phyloP scores from a whole-genome alignment of 176 grass and related monocot genomes.

The Sorghum bicolor region DNA sequence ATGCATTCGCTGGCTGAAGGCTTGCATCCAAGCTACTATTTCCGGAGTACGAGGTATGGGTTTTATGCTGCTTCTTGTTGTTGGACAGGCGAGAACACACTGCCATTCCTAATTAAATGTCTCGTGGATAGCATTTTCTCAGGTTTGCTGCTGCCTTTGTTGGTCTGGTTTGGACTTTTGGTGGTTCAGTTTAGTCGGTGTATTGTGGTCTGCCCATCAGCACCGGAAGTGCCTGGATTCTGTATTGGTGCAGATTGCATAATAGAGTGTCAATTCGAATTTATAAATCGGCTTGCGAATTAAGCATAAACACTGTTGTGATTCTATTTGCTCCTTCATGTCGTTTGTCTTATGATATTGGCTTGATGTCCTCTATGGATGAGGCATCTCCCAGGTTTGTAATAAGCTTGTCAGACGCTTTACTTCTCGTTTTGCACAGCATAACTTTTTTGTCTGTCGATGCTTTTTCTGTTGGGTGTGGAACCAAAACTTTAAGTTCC shows the following conservation, averaged over 20 bases:
- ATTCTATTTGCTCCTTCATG: too few species aligned
- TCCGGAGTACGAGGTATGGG: background rate
- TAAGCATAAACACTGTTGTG: background rate
- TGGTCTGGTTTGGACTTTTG: background rate
- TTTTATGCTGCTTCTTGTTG: background rate
- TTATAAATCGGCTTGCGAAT: background rate
- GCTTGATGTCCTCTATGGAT: background rate
- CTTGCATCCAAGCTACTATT: too few species aligned
- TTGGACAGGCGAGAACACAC: background rate
- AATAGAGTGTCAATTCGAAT: too few species aligned
- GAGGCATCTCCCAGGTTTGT: background rate
- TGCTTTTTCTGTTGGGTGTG: too few species aligned
- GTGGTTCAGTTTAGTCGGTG: background rate
- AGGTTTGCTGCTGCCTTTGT: background rate
- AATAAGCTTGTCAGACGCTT: background rate
- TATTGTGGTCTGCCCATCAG: background rate
- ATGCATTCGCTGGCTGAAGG: too few species aligned
- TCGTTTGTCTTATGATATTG: background rate
- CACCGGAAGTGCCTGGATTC: background rate
- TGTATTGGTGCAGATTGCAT: background rate
- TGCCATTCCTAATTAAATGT: too few species aligned
- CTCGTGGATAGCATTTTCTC: background rate
- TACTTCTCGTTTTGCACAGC: too few species aligned
- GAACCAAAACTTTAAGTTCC: background rate
- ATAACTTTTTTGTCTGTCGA: too few species aligned